These are phyloP conservation scores for Eimeria tenella DNA, from an alignment of 169 alveolate genomes.

Conservation along the genomic window DNA sequence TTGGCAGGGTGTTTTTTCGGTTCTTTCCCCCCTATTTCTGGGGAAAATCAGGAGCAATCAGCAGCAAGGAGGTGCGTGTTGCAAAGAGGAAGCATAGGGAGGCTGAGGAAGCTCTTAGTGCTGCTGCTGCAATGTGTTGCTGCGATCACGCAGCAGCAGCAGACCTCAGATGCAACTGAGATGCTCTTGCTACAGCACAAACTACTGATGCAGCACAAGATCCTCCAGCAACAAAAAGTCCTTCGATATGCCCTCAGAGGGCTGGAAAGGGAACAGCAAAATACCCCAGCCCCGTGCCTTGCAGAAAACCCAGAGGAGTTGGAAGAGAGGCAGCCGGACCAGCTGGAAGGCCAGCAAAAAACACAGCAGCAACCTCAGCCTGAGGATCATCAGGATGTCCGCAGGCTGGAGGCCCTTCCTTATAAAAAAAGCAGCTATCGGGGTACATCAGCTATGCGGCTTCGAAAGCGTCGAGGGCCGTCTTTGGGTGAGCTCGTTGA, in stretches of 20 bases:
- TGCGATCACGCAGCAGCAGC: conserved; percentile 52
- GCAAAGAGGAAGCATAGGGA: neutral
- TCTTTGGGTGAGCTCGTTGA: conserved; percentile 19
- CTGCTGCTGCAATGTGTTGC: conserved; percentile 55
- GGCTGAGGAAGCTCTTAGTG: conserved; percentile 18
- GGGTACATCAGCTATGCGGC: conserved; percentile 15
- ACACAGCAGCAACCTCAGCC: neutral
- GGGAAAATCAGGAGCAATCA: neutral
- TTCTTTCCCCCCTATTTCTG: neutral
- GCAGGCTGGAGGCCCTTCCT: neutral
- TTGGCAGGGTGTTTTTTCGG: neutral
- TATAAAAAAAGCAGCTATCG: neutral
- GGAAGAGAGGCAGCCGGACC: neutral
- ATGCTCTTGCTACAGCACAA: conserved; percentile 19
- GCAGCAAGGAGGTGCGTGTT: neutral
- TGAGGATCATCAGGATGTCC: neutral
- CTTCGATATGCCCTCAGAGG: conserved; percentile 4
- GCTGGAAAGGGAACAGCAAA: conserved; percentile 21
- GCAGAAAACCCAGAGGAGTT: conserved; percentile 23
- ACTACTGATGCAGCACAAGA: conserved; percentile 19
- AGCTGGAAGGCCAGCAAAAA: conserved; percentile 12
- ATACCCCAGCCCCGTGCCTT: neutral
- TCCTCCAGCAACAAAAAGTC: neutral
- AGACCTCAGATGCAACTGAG: conserved; percentile 12
- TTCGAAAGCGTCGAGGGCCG: conserved; percentile 53